A percentile compares a stretch with the other conserved stretches of the same genome.
Conservation (phyloP, 2,329 filamentous ascomycete species). For the Fusarium continuum region DNA sequence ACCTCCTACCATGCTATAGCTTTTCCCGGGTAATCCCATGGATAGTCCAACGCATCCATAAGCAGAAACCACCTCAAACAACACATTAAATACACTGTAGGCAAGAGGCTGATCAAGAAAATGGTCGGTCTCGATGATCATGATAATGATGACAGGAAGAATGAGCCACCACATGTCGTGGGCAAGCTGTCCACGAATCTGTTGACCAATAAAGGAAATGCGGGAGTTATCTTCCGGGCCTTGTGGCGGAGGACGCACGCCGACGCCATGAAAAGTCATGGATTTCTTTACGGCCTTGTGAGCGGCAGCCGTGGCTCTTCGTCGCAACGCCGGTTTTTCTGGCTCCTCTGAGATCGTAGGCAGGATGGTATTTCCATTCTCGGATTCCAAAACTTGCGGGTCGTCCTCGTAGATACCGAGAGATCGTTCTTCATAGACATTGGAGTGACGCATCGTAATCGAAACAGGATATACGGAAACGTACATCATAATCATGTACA, state of each 20-base stretch:
- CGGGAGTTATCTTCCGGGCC: slow-evolving; percentile 48
- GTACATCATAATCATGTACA: slow-evolving; percentile 74
- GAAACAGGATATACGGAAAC: slow-evolving; percentile 70
- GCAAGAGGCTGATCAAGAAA: slow-evolving; percentile 60
- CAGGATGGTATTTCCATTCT: slow-evolving; percentile 17
- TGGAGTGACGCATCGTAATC: slow-evolving; percentile 73
- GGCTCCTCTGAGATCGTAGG: slow-evolving; percentile 44
- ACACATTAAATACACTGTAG: slow-evolving; percentile 68
- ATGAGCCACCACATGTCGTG: slow-evolving; percentile 75
- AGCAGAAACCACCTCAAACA: slow-evolving; percentile 65
- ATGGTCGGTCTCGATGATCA: slow-evolving; percentile 66
- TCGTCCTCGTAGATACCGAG: slow-evolving; percentile 65
- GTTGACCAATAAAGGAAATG: slow-evolving; percentile 61
- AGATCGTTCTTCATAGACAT: slow-evolving; percentile 76
- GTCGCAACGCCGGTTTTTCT: slow-evolving; percentile 28
- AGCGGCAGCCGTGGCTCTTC: slow-evolving; percentile 42
- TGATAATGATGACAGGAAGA: slow-evolving; percentile 67
- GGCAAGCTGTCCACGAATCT: slow-evolving; percentile 70
- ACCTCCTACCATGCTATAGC: slow-evolving; percentile 64
- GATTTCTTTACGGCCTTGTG: slow-evolving; percentile 50
- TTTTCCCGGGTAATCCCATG: slow-evolving; percentile 62
- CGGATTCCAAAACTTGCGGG: slow-evolving; percentile 40
- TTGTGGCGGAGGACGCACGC: slow-evolving; percentile 44
- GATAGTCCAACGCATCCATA: slow-evolving; percentile 72
- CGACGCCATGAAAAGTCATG: slow-evolving; percentile 57